Evolutionary conservation across 305 asterid genomes (phyloP), one percentile per base, ranked within the genome.

Genomic region (Withania somnifera): DNA sequence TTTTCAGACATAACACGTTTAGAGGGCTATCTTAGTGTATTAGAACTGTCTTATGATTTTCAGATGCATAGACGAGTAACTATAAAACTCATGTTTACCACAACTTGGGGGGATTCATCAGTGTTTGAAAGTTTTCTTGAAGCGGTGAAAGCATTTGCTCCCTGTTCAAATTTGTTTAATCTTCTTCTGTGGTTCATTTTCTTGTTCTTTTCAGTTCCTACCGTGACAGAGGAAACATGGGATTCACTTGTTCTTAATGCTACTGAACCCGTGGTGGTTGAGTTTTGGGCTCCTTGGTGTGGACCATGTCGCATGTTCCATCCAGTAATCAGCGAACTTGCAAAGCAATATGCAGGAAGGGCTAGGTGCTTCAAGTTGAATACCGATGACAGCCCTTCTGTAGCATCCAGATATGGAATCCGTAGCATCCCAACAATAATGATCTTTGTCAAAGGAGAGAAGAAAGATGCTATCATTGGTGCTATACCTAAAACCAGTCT

Each of bases 211-310:
- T 61, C 88, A 85, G 88, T 83, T 54, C 81, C 88, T 15, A 22
- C 50, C 6, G 83, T 80, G 28, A 73, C 86, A 26, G 83, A 76
- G 82, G 84, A 58, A 15, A 83, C 86, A 75, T 83, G 86, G 88
- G 78, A 75, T 57, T 80, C 88, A 13, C 84, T 85, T 0, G 83
- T 83, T 71, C 84, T 83, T 45, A 53, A 85, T 4, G 54, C 84
- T 26, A 82, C 38, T 71, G 28, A 50, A 28, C 84, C 88, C 0
- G 88, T 85, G 28, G 75, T 85, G 51, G 88, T 85, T 9, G 86
- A 85, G 71, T 85, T 85, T 78, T 85, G 88, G 88, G 88, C 88
- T 57, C 86, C 86, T 2, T 85, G 88, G 86, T 85, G 88, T 54
- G 86, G 88, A 13, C 88, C 86, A 19, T 85, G 88, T 50, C 84